phyloP scores from a whole-genome alignment of 352 stramenopile species.

The Phytopythium oedochilum region DNA sequence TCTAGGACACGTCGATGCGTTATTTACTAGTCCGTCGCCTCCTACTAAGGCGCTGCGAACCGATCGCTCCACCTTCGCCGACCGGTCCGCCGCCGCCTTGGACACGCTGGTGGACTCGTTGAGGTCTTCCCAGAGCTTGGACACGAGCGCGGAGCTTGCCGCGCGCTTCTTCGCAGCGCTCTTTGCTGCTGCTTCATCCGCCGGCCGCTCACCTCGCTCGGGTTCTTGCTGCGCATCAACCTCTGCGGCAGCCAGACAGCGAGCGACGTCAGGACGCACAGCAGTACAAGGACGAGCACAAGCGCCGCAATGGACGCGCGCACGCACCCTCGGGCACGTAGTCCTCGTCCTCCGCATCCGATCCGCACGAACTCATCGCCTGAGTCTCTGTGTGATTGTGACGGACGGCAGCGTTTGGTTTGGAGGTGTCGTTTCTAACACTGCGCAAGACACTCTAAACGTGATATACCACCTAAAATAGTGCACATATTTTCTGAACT shows the following conservation, averaged over 20 bases:
- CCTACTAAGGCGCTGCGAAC: not conserved
- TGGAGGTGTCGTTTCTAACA: not conserved
- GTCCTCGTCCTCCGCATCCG: conserved; percentile 62
- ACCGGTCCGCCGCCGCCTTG: conserved; percentile 31
- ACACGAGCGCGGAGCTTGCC: conserved; percentile 28
- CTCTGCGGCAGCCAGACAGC: not conserved
- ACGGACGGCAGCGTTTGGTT: not conserved
- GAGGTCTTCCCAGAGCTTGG: conserved; percentile 58
- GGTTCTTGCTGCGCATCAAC: conserved; percentile 5
- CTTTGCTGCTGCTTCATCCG: not conserved
- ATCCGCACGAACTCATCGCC: conserved; percentile 49
- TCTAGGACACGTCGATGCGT: not conserved
- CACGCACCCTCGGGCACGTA: conserved; percentile 56
- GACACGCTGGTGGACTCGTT: conserved; percentile 61
- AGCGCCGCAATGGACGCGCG: not conserved
- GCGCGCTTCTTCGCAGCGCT: conserved; percentile 13
- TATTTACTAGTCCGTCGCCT: not conserved
- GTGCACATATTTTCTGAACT: no score
- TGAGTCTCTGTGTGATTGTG: not conserved
- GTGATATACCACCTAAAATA: no score
- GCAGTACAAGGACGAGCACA: not conserved
- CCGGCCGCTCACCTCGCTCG: conserved; percentile 4
- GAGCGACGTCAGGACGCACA: not conserved
- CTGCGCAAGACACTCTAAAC: not conserved
- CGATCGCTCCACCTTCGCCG: conserved; percentile 29